Percentiles rank a stretch among this genome's conserved stretches.
phyloP scores from a whole-genome alignment of 2,329 filamentous ascomycete genomes.

The Cladorrhinum sp. region DNA sequence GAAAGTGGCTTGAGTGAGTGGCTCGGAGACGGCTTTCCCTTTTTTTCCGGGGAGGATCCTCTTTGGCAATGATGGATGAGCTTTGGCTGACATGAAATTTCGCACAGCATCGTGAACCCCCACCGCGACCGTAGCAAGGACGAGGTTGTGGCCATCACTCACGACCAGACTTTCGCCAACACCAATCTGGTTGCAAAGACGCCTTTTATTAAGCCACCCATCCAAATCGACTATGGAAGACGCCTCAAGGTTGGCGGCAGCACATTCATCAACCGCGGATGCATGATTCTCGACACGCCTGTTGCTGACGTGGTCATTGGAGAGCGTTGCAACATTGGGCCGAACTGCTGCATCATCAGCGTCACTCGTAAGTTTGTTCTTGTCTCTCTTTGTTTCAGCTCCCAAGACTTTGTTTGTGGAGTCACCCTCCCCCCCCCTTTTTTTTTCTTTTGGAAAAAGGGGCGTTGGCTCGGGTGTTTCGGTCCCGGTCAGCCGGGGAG shows the following conservation, averaged over 20 bases:
- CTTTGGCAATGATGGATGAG: background rate
- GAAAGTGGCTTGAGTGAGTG: conserved; percentile 30
- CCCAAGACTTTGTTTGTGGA: background rate
- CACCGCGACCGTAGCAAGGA: conserved; percentile 22
- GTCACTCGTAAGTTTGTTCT: conserved; percentile 26
- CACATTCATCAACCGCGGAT: conserved; percentile 35
- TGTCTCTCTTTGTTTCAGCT: background rate
- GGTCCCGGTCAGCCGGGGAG: conserved; percentile 1
- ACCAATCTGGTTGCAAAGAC: conserved; percentile 27
- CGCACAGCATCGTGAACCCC: conserved; percentile 29
- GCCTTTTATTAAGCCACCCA: conserved; percentile 33
- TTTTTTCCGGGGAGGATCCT: no score
- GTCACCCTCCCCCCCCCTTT: background rate
- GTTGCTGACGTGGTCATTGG: conserved; percentile 35
- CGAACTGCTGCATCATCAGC: conserved; percentile 32
- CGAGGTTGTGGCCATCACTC: conserved; percentile 20
- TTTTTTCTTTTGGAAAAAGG: conserved; percentile 4
- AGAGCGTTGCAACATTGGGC: conserved; percentile 32
- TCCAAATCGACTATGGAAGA: conserved; percentile 35
- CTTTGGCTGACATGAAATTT: background rate
- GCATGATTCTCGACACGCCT: conserved; percentile 36
- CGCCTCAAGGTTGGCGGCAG: conserved; percentile 32
- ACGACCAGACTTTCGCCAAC: conserved; percentile 30
- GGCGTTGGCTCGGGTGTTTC: background rate
- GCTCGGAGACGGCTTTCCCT: no score